Conservation (phyloP, 257 asterid species). For the Nicotiana tabacum region DNA sequence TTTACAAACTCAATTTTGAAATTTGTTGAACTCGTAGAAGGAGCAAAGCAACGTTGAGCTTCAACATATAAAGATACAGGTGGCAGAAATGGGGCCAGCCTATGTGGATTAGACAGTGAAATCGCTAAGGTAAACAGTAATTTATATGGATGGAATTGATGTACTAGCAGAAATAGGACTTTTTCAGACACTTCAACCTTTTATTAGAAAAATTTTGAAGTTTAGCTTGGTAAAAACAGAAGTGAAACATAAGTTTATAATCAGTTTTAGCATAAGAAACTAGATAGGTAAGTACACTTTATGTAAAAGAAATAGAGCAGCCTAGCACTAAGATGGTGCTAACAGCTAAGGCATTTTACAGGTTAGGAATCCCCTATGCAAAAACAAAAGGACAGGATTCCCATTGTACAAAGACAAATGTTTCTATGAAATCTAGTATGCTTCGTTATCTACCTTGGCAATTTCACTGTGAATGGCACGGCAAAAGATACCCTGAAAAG, state of each 20-base stretch:
- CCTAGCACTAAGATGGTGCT: no score
- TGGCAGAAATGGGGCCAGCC: no score
- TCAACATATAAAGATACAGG: background rate
- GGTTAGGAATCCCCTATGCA: no score
- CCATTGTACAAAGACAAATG: no score
- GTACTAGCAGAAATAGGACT: background rate
- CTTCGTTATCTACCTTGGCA: no score
- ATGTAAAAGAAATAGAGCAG: no score
- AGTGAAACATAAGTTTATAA: background rate
- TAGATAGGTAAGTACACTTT: background rate
- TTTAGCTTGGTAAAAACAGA: background rate
- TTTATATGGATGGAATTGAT: background rate
- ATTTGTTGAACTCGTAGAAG: background rate
- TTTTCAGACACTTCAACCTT: background rate
- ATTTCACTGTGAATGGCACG: no score
- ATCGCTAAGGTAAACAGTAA: background rate
- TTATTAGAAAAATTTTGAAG: background rate
- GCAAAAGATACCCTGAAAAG: no score
- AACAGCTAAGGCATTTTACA: no score
- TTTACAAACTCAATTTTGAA: background rate
- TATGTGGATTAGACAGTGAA: no score
- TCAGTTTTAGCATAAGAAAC: background rate
- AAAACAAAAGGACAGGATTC: no score
- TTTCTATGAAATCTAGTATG: no score
- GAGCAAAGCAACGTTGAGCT: background rate